A percentile compares a stretch with the other conserved stretches of the same genome.
Conservation (phyloP, 23 red algal species). For the Pyropia haitanensis region DNA sequence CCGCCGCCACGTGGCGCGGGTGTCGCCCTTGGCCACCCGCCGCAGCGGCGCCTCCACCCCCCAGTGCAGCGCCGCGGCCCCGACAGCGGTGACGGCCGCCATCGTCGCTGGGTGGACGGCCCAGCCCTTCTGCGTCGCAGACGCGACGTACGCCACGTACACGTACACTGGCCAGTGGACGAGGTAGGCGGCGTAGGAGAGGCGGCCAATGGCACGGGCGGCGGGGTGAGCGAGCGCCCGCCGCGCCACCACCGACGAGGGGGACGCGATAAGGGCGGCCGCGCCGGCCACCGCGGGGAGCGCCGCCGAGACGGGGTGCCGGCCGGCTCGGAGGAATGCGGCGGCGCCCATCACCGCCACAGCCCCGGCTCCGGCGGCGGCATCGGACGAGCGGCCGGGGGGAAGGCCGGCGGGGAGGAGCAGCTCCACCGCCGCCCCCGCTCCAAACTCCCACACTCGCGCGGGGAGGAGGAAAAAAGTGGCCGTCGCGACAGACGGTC, state of each 20-base stretch:
- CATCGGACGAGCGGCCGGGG: neutral
- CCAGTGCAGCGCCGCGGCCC: too few relatives aligned
- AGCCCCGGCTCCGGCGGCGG: neutral
- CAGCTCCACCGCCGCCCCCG: constrained; percentile 5
- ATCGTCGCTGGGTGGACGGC: too few relatives aligned
- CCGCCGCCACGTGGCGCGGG: too few relatives aligned
- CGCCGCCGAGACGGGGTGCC: neutral
- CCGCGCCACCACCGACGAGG: neutral
- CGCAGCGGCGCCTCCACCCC: too few relatives aligned
- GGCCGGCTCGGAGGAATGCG: neutral
- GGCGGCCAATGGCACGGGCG: constrained; percentile 2
- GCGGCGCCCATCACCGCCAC: neutral
- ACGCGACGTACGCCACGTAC: neutral
- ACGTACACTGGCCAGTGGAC: constrained; percentile 48
- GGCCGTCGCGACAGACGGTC: neutral
- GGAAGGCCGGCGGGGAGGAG: neutral
- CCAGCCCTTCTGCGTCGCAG: too few relatives aligned
- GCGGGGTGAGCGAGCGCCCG: neutral
- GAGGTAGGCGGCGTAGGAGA: constrained; percentile 44
- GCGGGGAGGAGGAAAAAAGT: constrained; percentile 34
- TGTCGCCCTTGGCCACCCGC: too few relatives aligned
- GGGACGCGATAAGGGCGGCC: neutral
- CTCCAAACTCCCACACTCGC: constrained; percentile 38
- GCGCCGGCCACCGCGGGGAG: neutral
- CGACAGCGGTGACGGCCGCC: too few relatives aligned